Base-by-base conservation (phyloP, 768 basidiomycete species). In the Boletus edulis region DNA sequence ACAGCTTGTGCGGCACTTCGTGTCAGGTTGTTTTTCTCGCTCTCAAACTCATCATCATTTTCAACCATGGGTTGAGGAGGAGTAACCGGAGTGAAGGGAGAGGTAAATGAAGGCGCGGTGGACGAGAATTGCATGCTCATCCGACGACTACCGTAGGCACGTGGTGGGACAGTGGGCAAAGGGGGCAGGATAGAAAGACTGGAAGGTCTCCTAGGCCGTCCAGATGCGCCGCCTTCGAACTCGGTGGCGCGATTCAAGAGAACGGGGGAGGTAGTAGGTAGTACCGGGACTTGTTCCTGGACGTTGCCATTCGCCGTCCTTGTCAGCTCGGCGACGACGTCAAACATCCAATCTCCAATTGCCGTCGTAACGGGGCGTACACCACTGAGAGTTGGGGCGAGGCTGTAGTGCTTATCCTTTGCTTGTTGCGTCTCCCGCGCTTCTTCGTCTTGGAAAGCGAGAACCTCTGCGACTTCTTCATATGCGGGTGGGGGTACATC, bases 311-410 rank as follows among this genome's bases (percentile, higher is more conserved):
- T 46, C 4, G 48, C 55, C 4, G 70, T 62, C 49, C 69, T 72
- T 1, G 85, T 84, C 18, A 91, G 71, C 45, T 89, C 88, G 0
- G 82, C 78, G 35, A 92, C 78, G 53, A 79, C 89, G 37, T 93
- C 89, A 54, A 90, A 81, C 90, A 91, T 91, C 91, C 91, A 92
- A 59, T 82, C 83, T n/a, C 85, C 84, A 22, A 87, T 73, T 6
- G 49, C 52, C 56, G 43, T 64, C 0, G 86, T 83, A 41, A 84
- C 64, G 1, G 83, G 84, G 7, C 85, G 81, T 31, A 82, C 73
- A 5, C 71, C 61, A 20, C 49, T 58, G 35, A 69, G 46, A 5
- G 68, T 68, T 0, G 70, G 72, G 2, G 69, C 71, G 40, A 80
- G 67, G 55, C 78, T 81, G 52, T 78, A 74, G 41, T 77, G 81